Conservation (phyloP, 2,329 filamentous ascomycete genomes). For the Aschersonia sp. region DNA sequence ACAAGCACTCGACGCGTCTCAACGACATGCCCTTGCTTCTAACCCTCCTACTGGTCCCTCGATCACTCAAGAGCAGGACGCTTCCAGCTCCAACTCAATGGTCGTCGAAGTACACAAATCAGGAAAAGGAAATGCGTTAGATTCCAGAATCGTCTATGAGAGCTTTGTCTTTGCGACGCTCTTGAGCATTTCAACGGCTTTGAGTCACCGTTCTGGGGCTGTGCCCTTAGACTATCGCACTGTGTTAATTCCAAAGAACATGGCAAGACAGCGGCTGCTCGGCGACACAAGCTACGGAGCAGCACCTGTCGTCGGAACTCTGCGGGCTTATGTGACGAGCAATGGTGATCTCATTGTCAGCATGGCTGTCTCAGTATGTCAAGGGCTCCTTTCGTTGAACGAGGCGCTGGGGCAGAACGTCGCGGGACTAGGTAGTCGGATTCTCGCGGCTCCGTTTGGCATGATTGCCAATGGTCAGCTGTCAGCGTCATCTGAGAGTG, state of each 20-base stretch:
- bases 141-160: constrained; percentile 32
- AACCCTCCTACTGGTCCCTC: constrained; percentile 3
- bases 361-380: constrained; percentile 30
- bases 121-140: constrained; percentile 6
- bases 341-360: constrained; percentile 37
- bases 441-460: constrained; percentile 42
- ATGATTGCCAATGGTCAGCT: constrained; percentile 16
- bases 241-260: constrained; percentile 26
- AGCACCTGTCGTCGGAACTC: constrained; percentile 28
- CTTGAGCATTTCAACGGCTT: constrained; percentile 32
- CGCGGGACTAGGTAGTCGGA: constrained; percentile 25
- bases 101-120: constrained; percentile 11
- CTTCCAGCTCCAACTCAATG: constrained; percentile 13
- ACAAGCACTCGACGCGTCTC: constrained; percentile 22
- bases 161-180: constrained; percentile 39
- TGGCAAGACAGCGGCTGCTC: constrained; percentile 5
- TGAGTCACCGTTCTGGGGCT: constrained; percentile 32
- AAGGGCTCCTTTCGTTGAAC: constrained; percentile 30
- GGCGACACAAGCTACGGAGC: constrained; percentile 7
- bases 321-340: constrained; percentile 40
- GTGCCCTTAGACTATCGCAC: constrained; percentile 39
- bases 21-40: constrained; percentile 10
- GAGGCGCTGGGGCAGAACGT: constrained; percentile 25
- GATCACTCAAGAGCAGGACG: constrained; percentile 12
- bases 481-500: constrained; percentile 6